Conservation (phyloP, 2,329 filamentous ascomycete species). For the Chaetomiaceae sp. region DNA sequence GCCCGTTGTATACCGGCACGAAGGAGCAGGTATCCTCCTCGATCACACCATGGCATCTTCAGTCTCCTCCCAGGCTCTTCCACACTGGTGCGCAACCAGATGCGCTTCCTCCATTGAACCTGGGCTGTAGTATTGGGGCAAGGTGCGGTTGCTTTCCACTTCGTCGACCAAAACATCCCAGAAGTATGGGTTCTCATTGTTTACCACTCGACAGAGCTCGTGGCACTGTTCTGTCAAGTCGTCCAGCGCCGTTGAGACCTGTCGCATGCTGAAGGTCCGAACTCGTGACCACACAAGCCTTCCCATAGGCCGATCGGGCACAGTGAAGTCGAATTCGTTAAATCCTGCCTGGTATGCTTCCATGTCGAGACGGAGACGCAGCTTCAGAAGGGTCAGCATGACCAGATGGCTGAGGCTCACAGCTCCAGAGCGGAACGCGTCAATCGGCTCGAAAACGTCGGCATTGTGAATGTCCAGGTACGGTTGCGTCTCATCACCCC, state of each 20-base stretch:
- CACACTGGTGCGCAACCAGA: constrained; percentile 11
- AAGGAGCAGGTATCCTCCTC: constrained; percentile 12
- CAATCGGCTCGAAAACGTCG: constrained; percentile 37
- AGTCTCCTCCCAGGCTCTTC: constrained; percentile 20
- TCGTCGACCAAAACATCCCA: constrained; percentile 19
- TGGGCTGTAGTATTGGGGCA: background rate
- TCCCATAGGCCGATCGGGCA: constrained; percentile 11
- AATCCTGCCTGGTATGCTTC: background rate
- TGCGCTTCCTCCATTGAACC: constrained; percentile 21
- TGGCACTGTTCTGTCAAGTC: constrained; percentile 15
- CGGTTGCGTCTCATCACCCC: constrained; percentile 32
- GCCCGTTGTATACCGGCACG: constrained; percentile 4
- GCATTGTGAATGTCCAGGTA: constrained; percentile 35
- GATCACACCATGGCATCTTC: constrained; percentile 20
- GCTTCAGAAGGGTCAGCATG: constrained; percentile 24
- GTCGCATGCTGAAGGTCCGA: background rate
- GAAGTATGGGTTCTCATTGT: constrained; percentile 21
- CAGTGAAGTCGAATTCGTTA: too few species aligned
- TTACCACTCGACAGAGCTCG: constrained; percentile 14
- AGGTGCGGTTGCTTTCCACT: background rate
- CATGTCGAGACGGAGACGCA: constrained; percentile 22
- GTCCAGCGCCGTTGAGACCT: background rate
- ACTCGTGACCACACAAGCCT: constrained; percentile 7
- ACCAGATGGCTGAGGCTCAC: constrained; percentile 19
- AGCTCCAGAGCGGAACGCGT: too few species aligned